Evolutionary conservation across 1,284 basidiomycete species (phyloP).

Genomic region (Neolentinus lepideus): DNA sequence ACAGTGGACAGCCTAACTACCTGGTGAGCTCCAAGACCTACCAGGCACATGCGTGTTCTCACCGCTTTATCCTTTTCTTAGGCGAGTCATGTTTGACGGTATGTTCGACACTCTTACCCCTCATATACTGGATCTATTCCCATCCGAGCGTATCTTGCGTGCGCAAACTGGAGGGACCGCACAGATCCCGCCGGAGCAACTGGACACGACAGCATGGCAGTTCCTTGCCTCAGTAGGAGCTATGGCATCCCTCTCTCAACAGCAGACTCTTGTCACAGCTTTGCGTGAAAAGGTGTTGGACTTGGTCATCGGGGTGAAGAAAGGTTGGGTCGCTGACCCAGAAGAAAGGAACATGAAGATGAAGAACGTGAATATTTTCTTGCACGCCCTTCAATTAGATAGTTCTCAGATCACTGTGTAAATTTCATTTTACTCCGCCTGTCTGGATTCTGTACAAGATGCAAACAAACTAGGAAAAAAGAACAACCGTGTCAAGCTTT

Average conservation of each 20-base stretch:
- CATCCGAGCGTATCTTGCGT: conserved; percentile 65
- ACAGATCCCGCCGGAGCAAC: conserved; percentile 46
- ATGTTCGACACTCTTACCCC: conserved; percentile 77
- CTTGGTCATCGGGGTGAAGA: conserved; percentile 73
- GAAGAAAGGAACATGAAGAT: conserved; percentile 62
- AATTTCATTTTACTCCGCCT: conserved; percentile 9
- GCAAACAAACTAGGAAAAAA: neutral
- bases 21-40: neutral
- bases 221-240: conserved; percentile 87
- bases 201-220: conserved; percentile 91
- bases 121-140: conserved; percentile 79
- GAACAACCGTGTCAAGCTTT: neutral
- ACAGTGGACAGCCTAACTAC: conserved; percentile 77
- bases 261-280: conserved; percentile 80
- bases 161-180: conserved; percentile 28
- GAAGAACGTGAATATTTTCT: conserved; percentile 80
- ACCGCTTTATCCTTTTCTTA: conserved; percentile 20
- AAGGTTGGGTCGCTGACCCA: conserved; percentile 65
- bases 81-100: conserved; percentile 81
- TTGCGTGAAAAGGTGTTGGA: conserved; percentile 91
- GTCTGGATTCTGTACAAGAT: conserved; percentile 8
- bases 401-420: conserved; percentile 72
- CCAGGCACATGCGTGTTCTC: conserved; percentile 7
- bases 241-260: conserved; percentile 78
- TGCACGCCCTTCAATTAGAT: conserved; percentile 81